Conservation (phyloP, 2,329 filamentous ascomycete species). For the Corinectria fuckeliana region DNA sequence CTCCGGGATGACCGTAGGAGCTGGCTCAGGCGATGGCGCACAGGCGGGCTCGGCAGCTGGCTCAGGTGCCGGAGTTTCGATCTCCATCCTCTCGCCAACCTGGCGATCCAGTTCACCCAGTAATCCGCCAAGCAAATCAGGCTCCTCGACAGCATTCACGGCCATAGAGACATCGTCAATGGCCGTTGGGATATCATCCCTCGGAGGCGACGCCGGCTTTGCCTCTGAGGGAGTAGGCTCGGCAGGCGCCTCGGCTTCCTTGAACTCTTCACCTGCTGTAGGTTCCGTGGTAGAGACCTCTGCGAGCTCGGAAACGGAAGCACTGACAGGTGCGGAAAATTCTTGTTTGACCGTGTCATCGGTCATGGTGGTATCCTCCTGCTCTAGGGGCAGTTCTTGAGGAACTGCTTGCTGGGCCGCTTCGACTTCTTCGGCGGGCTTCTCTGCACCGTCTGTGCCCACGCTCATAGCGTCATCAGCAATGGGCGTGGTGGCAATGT, state of each 20-base stretch:
- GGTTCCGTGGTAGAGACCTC: constrained; percentile 39
- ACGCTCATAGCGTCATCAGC: constrained; percentile 36
- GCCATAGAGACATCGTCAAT: constrained; percentile 21
- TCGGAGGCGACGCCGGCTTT: constrained; percentile 29
- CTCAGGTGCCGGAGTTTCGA: constrained; percentile 7
- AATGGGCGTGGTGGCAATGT: constrained; percentile 45
- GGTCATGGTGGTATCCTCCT: constrained; percentile 44
- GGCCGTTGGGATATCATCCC: constrained; percentile 22
- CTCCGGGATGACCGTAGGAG: constrained; percentile 4
- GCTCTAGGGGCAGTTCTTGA: constrained; percentile 34
- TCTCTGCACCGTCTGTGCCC: constrained; percentile 34
- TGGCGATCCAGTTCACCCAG: constrained; percentile 54
- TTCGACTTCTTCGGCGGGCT: constrained; percentile 35
- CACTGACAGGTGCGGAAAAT: constrained; percentile 45
- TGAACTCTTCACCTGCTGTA: constrained; percentile 20
- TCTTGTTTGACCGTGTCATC: constrained; percentile 49
- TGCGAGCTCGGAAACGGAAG: constrained; percentile 39
- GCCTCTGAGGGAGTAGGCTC: constrained; percentile 13
- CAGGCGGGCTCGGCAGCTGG: constrained; percentile 10
- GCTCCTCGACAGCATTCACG: constrained; percentile 43
- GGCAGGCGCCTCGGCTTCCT: not conserved
- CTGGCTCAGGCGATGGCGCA: not conserved
- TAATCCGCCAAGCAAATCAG: constrained; percentile 54
- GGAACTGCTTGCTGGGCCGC: constrained; percentile 26
- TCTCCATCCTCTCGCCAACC: constrained; percentile 21